Base-by-base conservation (phyloP, 139 green algal genomes). In the Dunaliella primolecta region DNA sequence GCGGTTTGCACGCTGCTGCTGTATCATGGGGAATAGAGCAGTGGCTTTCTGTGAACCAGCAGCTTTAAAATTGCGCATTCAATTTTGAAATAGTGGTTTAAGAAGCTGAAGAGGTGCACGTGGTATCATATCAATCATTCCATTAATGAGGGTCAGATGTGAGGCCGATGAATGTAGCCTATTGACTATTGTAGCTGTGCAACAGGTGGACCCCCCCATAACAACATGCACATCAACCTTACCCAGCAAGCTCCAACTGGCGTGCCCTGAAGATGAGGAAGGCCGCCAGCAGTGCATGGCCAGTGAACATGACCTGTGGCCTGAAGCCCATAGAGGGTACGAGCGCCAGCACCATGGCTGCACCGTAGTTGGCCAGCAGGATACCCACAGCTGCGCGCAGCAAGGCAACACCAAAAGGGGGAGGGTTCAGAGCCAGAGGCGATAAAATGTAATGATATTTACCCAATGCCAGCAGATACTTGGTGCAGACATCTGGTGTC, bases 281-380 rank as follows among this genome's bases (percentile, higher is more conserved):
- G 0, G 80, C 7, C 2, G 86, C 91, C 70, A 97, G 81, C 31
- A 97, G 0, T 2, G 89, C 85, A 87, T 99, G 96, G 1, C 86
- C 95, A 0, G 89, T 93, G 20, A 92, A 90, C 97, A 99, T 99
- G 31, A 98, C 36, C 21, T 86, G 84, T 0, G 87, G 83, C 79
- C 95, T 96, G 91, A 98, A 99, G 30, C 85, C 36, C 11, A 76
- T 64, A 34, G 88, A 87, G 74, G 92, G 87, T 24, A 77, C 80
- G 30, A 98, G 46, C 0, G 93, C 96, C 33, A 95, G 78, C 1
- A 57, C 88, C 1, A 95, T 87, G 23, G 97, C 97, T 32, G 86
- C 94, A 11, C 92, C 80, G 82, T 99, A 99, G 90, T 99, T 99
- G 46, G 85, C 31, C 71, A 98, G 33, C 71, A 99, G 91, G 82